Base-by-base conservation (phyloP, 2,329 filamentous ascomycete species). In the Polychaeton citri region DNA sequence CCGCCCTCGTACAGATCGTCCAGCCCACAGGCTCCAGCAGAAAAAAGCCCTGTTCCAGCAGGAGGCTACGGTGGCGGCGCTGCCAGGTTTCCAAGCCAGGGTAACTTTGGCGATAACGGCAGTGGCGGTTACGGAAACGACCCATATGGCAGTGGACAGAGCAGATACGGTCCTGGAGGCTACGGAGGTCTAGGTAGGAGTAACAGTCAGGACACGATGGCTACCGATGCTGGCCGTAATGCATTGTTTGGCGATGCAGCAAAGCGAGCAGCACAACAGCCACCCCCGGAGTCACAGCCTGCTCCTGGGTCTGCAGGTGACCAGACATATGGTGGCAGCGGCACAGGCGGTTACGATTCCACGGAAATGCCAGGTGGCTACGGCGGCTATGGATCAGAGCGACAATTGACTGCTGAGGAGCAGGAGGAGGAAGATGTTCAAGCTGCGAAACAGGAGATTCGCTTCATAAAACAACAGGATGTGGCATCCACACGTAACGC, bases 391-490 rank as follows among this genome's bases (percentile, higher is more conserved):
- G 66, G 65, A 7, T 51, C 64, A 5, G 71, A 81, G 40, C 74
- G 83, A 33, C 75, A 93, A 56, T 63, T 94, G 45, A 93, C 84
- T 0, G 84, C 78, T 1, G 84, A 94, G 72, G 63, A 79, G 43
- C 78, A 90, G 45, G 76, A 80, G 49, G 77, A 83, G 43, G 74
- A 82, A 54, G 76, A 81, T 41, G 72, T 87, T 9, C 68, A 76
- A 40, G 74, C 75, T 0, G 76, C 79, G 13, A 85, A 85, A 57
- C 68, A 78, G 46, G 73, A 92, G 51, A 84, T 86, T 46, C 71
- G 71, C 12, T 75, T 78, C 45, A 71, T 85, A 52, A 88, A 88
- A 57, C 73, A 85, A 45, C 77, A 83, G 41, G 83, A 85, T 52
- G 74, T 87, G 20, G 65, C 72, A n/a, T 75, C 73, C 10, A 80